Evolutionary conservation across 768 basidiomycete genomes (phyloP).

Genomic region (Coprinopsis cinerea): DNA sequence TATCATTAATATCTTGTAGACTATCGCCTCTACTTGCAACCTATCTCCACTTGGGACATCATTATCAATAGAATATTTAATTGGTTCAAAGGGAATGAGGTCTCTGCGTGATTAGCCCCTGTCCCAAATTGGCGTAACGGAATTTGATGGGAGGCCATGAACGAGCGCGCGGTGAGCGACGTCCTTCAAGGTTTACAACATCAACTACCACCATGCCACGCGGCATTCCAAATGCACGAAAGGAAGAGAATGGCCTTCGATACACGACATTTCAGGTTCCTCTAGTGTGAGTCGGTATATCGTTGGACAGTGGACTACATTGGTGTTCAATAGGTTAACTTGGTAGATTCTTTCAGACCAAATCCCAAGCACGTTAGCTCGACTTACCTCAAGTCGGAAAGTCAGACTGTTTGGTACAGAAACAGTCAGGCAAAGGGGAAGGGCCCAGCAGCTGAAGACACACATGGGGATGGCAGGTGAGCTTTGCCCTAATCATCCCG

Average conservation of each 20-base stretch:
- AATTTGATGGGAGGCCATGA: background rate
- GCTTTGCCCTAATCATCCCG: conserved; percentile 11
- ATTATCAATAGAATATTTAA: background rate
- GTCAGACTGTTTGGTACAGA: conserved; percentile 68
- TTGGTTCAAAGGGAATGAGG: background rate
- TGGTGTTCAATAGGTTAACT: background rate
- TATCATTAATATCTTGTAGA: background rate
- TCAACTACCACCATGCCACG: conserved; percentile 52
- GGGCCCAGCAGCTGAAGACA: conserved; percentile 32
- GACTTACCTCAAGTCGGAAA: conserved; percentile 72
- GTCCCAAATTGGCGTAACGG: background rate
- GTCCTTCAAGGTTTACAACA: background rate
- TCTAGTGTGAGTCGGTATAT: conserved; percentile 43
- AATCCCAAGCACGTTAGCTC: conserved; percentile 80
- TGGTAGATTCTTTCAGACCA: conserved; percentile 36
- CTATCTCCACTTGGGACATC: background rate
- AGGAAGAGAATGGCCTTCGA: conserved; percentile 76
- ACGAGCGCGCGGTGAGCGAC: background rate
- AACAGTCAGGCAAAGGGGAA: conserved; percentile 55
- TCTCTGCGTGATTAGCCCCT: background rate
- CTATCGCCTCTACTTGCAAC: background rate
- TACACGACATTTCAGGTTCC: conserved; percentile 82
- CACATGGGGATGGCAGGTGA: conserved; percentile 44
- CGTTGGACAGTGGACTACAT: background rate
- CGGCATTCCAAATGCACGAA: conserved; percentile 74